Evolutionary conservation across 116 monocot species (phyloP), one percentile per base, ranked within the genome.

Genomic region (Dioscorea cayenensis): DNA sequence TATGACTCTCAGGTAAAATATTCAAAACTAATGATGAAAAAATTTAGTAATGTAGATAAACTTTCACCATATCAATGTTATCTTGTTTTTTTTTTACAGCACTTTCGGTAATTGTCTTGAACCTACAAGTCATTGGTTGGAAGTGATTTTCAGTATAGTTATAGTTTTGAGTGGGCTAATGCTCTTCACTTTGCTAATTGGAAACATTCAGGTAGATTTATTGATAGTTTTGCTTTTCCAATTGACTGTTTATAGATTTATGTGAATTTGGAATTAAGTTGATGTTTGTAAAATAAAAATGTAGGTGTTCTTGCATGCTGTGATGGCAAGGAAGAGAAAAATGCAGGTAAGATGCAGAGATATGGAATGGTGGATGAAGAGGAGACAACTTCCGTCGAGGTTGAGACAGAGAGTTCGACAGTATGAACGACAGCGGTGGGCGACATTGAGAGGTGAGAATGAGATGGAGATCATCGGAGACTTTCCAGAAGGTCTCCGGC

Each of bases 281-380:
- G 12, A 43, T 43, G 43, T 12, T 43, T 21, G 21, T 32, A 32
- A 32, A 32, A 32, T n/a, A 32, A 32, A 32, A 32, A 17, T 12
- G 36, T 48, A 89, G 88, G 82, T 85, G 13, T 86, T 90, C 77
- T 66, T 90, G 72, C 90, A 90, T 49, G 77, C 90, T 7, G 81
- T 86, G 12, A 90, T 84, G 86, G 73, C 86, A 9, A 78, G 84
- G 69, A 86, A 79, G 74, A 73, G 86, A 49, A 79, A 76, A 72
- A 81, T 86, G 84, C 86, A 84, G 28, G 51, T 86, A 19, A 64
- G 81, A 32, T 81, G 76, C 63, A 70, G 84, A 60, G 84, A 84
- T 77, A 76, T 90, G 81, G 90, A 90, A 51, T 84, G 90, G 90
- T 90, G 90, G 90, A 90, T 90, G 86, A 83, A 78, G 64, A 50